Percentiles rank a stretch among this genome's conserved stretches.
These are phyloP conservation scores for Phytophthora europaea DNA, from an alignment of 352 stramenopile genomes.

Conservation along the genomic window DNA sequence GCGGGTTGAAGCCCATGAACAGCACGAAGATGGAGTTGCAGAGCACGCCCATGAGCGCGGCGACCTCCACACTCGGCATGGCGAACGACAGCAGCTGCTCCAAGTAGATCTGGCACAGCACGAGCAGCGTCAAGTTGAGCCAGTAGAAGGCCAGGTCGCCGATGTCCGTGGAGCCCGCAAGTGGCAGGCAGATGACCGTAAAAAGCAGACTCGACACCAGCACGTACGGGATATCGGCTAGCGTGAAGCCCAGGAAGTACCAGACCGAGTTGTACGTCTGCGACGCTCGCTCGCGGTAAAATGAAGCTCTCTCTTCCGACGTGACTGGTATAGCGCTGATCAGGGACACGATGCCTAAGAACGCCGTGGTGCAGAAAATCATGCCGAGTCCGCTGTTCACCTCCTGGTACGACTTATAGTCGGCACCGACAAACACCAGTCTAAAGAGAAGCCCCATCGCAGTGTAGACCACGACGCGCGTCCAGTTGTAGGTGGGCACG, in stretches of 20 bases:
- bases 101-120: constrained; percentile 55
- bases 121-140: constrained; percentile 43
- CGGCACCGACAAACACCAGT: constrained; percentile 46
- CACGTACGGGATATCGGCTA: constrained; percentile 76
- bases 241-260: constrained; percentile 71
- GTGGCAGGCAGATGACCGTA: constrained; percentile 43
- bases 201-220: constrained; percentile 44
- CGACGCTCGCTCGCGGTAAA: constrained; percentile 88
- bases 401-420: constrained; percentile 50
- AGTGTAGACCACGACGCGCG: constrained; percentile 58
- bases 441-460: constrained; percentile 71
- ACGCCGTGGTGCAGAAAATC: constrained; percentile 84
- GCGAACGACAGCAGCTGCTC: constrained; percentile 47
- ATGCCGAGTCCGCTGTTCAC: constrained; percentile 67
- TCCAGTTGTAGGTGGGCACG: constrained; percentile 80
- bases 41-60: constrained; percentile 44
- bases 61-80: constrained; percentile 48
- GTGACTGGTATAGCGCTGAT: constrained; percentile 77
- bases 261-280: constrained; percentile 81
- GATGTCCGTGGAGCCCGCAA: constrained; percentile 41
- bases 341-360: constrained; percentile 80
- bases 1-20: constrained; percentile 64
- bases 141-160: constrained; percentile 40
- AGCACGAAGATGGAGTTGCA: constrained; percentile 63
- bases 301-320: constrained; percentile 83